A percentile compares a stretch with the other conserved stretches of the same genome.
Conservation (phyloP, 768 basidiomycete genomes). For the Mycena haematopus region DNA sequence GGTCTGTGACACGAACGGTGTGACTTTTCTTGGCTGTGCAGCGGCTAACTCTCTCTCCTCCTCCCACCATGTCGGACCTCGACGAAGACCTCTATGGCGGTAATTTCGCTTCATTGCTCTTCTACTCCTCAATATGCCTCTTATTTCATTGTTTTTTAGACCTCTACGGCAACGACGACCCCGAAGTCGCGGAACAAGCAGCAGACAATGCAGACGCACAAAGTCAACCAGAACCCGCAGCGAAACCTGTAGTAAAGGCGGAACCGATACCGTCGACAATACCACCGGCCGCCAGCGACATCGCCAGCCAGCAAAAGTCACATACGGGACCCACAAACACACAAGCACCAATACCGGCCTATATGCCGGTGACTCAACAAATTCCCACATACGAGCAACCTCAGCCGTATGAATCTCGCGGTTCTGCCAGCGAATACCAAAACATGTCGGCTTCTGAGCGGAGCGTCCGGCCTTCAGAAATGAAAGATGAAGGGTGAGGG, state of each 20-base stretch:
- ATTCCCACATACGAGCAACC: slow-evolving; percentile 83
- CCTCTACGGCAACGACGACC: slow-evolving; percentile 77
- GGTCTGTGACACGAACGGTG: slow-evolving; percentile 7
- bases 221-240: slow-evolving; percentile 29
- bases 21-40: slow-evolving; percentile 26
- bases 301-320: slow-evolving; percentile 19
- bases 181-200: slow-evolving; percentile 61
- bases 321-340: slow-evolving; percentile 23
- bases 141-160: slow-evolving; percentile 46
- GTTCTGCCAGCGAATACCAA: slow-evolving; percentile 49
- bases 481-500: slow-evolving; percentile 99
- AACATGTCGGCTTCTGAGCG: slow-evolving; percentile 56
- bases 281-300: slow-evolving; percentile 13
- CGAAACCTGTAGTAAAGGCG: slow-evolving; percentile 32
- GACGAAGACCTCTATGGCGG: slow-evolving; percentile 92
- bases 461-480: slow-evolving; percentile 82
- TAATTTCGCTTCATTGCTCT: slow-evolving; percentile 39
- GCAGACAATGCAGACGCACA: slow-evolving; percentile 44
- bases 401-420: slow-evolving; percentile 57
- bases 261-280: slow-evolving; percentile 30
- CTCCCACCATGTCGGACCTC: slow-evolving; percentile 73
- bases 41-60: slow-evolving; percentile 40
- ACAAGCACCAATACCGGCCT: slow-evolving; percentile 28
- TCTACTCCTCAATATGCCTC: slow-evolving; percentile 5
- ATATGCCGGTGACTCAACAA: slow-evolving; percentile 59